These are phyloP conservation scores for Vitis cinerea DNA, from an alignment of 164 flowering plant species.

Conservation along the genomic window DNA sequence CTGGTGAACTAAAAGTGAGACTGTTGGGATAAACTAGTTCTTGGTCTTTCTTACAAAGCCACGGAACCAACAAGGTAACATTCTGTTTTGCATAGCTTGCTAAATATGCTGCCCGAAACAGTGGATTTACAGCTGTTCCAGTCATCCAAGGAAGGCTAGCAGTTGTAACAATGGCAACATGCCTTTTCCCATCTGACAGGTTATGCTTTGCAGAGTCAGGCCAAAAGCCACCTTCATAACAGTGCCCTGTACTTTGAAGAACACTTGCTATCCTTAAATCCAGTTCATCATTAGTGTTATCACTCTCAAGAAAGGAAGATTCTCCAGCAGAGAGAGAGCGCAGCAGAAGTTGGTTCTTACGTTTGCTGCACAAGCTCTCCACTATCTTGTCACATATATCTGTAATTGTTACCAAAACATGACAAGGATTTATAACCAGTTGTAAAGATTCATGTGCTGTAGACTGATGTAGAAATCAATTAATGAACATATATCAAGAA, in stretches of 20 bases:
- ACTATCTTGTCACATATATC: constrained; percentile 89
- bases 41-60: constrained; percentile 94
- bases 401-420: constrained; percentile 31
- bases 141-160: constrained; percentile 99
- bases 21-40: constrained; percentile 88
- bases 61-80: constrained; percentile 94
- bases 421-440: constrained; percentile 1
- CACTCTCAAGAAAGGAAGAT: constrained; percentile 45
- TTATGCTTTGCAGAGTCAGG: constrained; percentile 52
- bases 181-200: constrained; percentile 51
- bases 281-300: constrained; percentile 64
- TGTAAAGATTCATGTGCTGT: background rate
- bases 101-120: constrained; percentile 94
- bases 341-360: constrained; percentile 50
- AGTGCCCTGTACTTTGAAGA: constrained; percentile 91
- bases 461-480: background rate
- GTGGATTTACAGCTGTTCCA: constrained; percentile 97
- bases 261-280: constrained; percentile 90
- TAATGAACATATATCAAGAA: background rate
- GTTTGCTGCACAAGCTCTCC: constrained; percentile 77
- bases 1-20: constrained; percentile 79
- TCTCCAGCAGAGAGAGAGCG: constrained; percentile 52
- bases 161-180: constrained; percentile 96
- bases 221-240: constrained; percentile 89
- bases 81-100: constrained; percentile 82